Evolutionary conservation across 2,329 filamentous ascomycete species (phyloP).

Genomic region (Albophoma yamanashiensis): DNA sequence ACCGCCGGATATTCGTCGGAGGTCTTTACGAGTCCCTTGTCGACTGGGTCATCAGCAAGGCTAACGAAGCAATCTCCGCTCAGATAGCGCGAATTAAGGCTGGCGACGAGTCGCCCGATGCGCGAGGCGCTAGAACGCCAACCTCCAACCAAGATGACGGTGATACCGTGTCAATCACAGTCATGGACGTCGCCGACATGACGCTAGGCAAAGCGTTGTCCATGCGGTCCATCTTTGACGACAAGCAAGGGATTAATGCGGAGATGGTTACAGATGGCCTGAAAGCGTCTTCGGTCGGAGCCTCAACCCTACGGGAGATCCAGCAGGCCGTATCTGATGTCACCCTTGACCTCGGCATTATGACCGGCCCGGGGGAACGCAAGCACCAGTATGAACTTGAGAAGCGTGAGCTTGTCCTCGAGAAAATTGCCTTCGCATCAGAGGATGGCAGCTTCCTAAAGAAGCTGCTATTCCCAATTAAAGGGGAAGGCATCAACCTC

Average conservation of each 20-base stretch:
- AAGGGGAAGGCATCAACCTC: slow-evolving; percentile 68
- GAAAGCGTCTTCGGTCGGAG: slow-evolving; percentile 57
- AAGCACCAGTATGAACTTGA: slow-evolving; percentile 73
- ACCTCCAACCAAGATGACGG: slow-evolving; percentile 60
- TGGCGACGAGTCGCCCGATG: slow-evolving; percentile 58
- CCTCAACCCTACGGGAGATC: slow-evolving; percentile 81
- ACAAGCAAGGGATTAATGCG: slow-evolving; percentile 81
- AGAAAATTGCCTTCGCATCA: slow-evolving; percentile 74
- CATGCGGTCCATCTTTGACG: slow-evolving; percentile 86
- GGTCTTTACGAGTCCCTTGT: slow-evolving; percentile 90
- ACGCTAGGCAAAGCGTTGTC: slow-evolving; percentile 78
- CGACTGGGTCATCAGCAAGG: slow-evolving; percentile 85
- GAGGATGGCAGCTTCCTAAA: slow-evolving; percentile 77
- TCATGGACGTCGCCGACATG: slow-evolving; percentile 76
- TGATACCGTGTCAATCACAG: slow-evolving; percentile 80
- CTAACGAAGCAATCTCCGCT: slow-evolving; percentile 70
- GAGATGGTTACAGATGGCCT: slow-evolving; percentile 97
- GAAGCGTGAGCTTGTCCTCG: slow-evolving; percentile 70
- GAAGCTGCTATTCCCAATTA: slow-evolving; percentile 68
- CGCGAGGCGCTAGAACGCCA: slow-evolving; percentile 51
- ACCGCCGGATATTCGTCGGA: slow-evolving; percentile 70
- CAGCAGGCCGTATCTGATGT: slow-evolving; percentile 67
- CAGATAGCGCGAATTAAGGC: slow-evolving; percentile 61
- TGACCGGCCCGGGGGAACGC: slow-evolving; percentile 52
- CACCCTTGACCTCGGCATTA: slow-evolving; percentile 69